Conservation (phyloP, 495 filamentous ascomycete genomes). For the Talaromyces stipitatus region DNA sequence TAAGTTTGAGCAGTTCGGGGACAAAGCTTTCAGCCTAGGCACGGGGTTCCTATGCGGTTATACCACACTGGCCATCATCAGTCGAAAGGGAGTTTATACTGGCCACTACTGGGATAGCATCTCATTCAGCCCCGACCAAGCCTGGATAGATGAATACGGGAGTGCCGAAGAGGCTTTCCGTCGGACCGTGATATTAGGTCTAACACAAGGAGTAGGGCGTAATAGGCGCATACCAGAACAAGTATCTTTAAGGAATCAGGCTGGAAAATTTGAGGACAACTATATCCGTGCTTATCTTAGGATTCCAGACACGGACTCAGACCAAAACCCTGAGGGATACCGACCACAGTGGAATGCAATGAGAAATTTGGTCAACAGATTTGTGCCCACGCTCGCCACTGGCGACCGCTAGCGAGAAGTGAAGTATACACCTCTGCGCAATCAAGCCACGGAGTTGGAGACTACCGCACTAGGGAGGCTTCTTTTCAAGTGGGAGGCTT, state of each 20-base stretch:
- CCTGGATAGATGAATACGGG: background rate
- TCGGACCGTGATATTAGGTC: background rate
- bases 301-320: background rate
- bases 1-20: background rate
- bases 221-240: background rate
- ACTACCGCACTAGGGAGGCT: background rate
- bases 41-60: background rate
- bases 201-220: background rate
- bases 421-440: background rate
- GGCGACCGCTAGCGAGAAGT: background rate
- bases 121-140: background rate
- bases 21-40: background rate
- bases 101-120: background rate
- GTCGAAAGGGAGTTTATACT: background rate
- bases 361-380: background rate
- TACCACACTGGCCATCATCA: background rate
- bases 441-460: background rate
- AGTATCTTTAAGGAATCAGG: background rate
- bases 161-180: background rate
- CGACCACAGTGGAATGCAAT: background rate
- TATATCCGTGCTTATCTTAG: background rate
- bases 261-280: background rate
- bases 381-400: background rate
- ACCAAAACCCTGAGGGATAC: background rate
- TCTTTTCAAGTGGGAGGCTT: too few species aligned